Evolutionary conservation across 352 stramenopile species (phyloP).

Genomic region (Pythium aristosporum): DNA sequence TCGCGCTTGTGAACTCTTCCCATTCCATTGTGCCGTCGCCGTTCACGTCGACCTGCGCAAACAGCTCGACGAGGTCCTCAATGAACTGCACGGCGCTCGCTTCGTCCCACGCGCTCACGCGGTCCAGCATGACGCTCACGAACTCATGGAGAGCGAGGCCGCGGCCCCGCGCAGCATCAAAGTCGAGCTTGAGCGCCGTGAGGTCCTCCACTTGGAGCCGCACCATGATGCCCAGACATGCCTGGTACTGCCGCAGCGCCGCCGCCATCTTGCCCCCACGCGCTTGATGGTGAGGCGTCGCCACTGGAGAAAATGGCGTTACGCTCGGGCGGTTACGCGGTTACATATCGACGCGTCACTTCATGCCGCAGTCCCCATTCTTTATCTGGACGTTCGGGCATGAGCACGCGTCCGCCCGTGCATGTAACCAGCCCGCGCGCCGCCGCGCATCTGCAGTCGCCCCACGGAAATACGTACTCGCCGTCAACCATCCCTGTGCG

Average conservation of each 20-base stretch:
- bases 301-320: conserved; percentile 1
- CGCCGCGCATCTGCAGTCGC: not conserved
- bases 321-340: conserved; percentile 12
- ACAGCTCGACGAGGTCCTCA: conserved; percentile 75
- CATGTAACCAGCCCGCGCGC: conserved; percentile 10
- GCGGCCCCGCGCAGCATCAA: conserved; percentile 47
- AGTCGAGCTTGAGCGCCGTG: conserved; percentile 60
- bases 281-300: not conserved
- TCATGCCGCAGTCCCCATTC: not conserved
- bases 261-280: conserved; percentile 33
- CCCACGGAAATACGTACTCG: conserved; percentile 1
- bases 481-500: conserved; percentile 12
- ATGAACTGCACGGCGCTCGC: conserved; percentile 61
- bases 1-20: conserved; percentile 82
- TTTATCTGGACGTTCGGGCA: not conserved
- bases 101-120: conserved; percentile 50
- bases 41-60: conserved; percentile 76
- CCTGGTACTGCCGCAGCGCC: conserved; percentile 68
- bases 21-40: conserved; percentile 79
- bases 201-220: conserved; percentile 70
- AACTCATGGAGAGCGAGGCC: conserved; percentile 63
- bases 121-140: conserved; percentile 71
- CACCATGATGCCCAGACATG: conserved; percentile 79
- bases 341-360: conserved; percentile 1
- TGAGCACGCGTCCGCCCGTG: conserved; percentile 18